Percentiles rank a stretch among this genome's conserved stretches.
phyloP scores from a whole-genome alignment of 2,329 filamentous ascomycete species.

The Clathrospora elynae region DNA sequence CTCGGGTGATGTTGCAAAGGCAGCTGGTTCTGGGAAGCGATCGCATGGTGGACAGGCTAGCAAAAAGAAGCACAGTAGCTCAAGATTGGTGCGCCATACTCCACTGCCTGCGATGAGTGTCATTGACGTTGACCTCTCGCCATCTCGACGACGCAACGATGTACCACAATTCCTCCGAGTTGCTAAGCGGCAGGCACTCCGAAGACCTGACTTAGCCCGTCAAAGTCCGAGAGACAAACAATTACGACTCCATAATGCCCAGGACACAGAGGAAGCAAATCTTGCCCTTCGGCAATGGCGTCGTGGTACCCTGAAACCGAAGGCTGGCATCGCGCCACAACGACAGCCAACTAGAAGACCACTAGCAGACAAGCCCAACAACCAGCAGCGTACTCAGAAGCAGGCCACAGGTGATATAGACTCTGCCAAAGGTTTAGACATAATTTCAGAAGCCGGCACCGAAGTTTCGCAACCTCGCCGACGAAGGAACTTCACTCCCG shows the following conservation, averaged over 20 bases:
- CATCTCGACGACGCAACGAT: conserved; percentile 30
- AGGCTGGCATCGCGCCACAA: conserved; percentile 7
- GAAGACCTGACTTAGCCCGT: conserved; percentile 55
- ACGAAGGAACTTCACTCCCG: conserved; percentile 8
- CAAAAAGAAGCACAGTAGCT: conserved; percentile 12
- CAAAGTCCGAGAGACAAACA: conserved; percentile 59
- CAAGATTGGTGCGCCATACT: conserved; percentile 18
- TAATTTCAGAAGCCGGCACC: conserved; percentile 1
- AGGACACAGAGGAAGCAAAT: conserved; percentile 62
- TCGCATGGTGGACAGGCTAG: not conserved
- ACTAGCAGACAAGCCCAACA: conserved; percentile 24
- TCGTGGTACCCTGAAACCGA: conserved; percentile 47
- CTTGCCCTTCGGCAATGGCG: conserved; percentile 58
- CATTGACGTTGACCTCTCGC: conserved; percentile 54
- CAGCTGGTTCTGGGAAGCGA: conserved; percentile 1
- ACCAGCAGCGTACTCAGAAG: conserved; percentile 21
- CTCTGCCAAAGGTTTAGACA: conserved; percentile 4
- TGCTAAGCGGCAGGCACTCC: conserved; percentile 59
- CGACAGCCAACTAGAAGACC: conserved; percentile 14
- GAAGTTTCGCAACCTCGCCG: not conserved
- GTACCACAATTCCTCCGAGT: conserved; percentile 62
- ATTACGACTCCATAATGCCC: conserved; percentile 57
- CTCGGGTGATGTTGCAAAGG: conserved; percentile 3
- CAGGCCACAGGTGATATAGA: not conserved
- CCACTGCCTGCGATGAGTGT: conserved; percentile 53